phyloP scores from a whole-genome alignment of 345 rosid genomes.

The Angophora floribunda region DNA sequence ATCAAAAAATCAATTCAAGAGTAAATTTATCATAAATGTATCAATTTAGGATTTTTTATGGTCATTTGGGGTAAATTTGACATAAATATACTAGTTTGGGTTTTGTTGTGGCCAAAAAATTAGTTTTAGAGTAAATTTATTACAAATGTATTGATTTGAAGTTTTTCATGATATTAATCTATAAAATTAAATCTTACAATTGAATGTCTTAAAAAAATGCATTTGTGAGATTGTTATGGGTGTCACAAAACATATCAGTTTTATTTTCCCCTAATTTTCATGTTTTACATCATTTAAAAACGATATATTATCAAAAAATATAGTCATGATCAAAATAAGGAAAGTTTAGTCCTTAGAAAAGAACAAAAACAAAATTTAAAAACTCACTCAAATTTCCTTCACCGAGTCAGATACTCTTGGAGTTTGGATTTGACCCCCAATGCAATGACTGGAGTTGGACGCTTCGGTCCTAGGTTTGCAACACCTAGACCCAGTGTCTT shows the following conservation, averaged over 20 bases:
- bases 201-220: no score
- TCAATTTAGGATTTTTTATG: no score
- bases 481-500: background rate
- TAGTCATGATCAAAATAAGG: background rate
- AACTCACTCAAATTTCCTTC: background rate
- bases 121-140: no score
- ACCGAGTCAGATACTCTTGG: background rate
- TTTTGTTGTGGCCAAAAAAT: no score
- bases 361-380: background rate
- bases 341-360: background rate
- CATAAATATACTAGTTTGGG: no score
- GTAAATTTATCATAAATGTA: no score
- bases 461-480: background rate
- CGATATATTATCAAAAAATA: background rate
- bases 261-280: rapidly evolving
- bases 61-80: no score
- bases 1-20: no score
- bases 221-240: background rate
- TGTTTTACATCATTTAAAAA: background rate
- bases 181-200: no score
- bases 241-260: background rate
- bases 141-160: no score
- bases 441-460: background rate
- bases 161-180: no score
- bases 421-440: background rate